Conservation (phyloP, 805 yeast genomes). For the Candida incommunis region DNA sequence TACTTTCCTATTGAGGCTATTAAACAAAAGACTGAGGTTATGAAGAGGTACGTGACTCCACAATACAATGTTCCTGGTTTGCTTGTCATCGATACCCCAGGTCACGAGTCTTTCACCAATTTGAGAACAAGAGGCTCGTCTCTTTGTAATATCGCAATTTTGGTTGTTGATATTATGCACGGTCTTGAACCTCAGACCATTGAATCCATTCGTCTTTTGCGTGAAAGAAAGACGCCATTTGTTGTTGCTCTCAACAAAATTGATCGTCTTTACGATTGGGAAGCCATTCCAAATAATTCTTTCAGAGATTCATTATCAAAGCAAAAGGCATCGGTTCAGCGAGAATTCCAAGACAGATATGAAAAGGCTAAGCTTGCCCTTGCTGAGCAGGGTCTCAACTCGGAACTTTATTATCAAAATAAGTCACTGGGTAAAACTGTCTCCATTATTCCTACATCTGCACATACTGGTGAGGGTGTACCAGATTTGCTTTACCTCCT, state of each 20-base stretch:
- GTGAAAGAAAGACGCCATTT: conserved; percentile 97
- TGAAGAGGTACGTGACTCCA: conserved; percentile 73
- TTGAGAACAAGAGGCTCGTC: conserved; percentile 98
- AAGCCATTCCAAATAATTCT: conserved; percentile 76
- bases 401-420: conserved; percentile 92
- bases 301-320: conserved; percentile 85
- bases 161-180: conserved; percentile 98
- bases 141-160: conserved; percentile 95
- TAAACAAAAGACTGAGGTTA: conserved; percentile 77
- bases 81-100: conserved; percentile 95
- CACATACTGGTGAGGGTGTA: conserved; percentile 99
- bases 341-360: conserved; percentile 81
- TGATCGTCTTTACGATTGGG: conserved; percentile 96
- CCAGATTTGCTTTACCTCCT: conserved; percentile 95
- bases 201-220: conserved; percentile 79
- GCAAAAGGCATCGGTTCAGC: conserved; percentile 74
- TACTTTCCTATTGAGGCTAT: conserved; percentile 96
- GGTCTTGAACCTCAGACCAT: conserved; percentile 97
- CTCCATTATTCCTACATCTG: conserved; percentile 96
- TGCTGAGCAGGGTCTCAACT: conserved; percentile 96
- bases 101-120: conserved; percentile 98
- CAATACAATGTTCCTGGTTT: conserved; percentile 91
- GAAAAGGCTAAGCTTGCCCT: conserved; percentile 77
- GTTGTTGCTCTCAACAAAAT: conserved; percentile 94
- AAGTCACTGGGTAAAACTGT: conserved; percentile 87